phyloP scores from a whole-genome alignment of 1,139 yeast genomes.

The Blastobotrys ciferrii region DNA sequence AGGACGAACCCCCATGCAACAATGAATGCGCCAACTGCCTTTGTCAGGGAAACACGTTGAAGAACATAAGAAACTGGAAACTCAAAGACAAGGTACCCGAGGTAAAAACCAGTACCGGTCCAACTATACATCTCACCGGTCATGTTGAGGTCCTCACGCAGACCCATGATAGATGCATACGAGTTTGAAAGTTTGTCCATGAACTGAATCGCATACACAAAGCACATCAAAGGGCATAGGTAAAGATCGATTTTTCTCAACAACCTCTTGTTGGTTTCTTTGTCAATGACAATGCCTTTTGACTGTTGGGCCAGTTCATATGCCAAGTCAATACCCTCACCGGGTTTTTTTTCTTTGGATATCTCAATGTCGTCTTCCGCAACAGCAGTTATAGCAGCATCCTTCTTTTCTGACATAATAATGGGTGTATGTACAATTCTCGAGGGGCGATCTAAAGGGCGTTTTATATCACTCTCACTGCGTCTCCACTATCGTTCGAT shows the following conservation, averaged over 20 bases:
- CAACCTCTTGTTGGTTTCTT: slow-evolving; percentile 23
- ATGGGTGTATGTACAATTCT: no score
- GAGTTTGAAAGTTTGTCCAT: slow-evolving; percentile 46
- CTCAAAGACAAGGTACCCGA: slow-evolving; percentile 51
- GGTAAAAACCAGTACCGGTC: slow-evolving; percentile 53
- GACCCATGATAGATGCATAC: slow-evolving; percentile 52
- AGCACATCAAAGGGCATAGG: slow-evolving; percentile 13
- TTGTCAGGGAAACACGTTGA: slow-evolving; percentile 55
- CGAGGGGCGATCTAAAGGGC: no score
- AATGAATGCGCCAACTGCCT: slow-evolving; percentile 46
- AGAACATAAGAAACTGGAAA: slow-evolving; percentile 50
- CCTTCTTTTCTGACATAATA: background rate
- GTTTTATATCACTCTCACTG: no score
- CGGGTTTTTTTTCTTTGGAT: background rate
- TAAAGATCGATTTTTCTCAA: slow-evolving; percentile 15
- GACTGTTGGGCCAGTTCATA: slow-evolving; percentile 22
- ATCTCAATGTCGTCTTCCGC: background rate
- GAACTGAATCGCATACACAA: slow-evolving; percentile 11
- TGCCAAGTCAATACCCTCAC: slow-evolving; percentile 19
- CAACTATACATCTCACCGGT: slow-evolving; percentile 28
- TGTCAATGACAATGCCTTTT: slow-evolving; percentile 22
- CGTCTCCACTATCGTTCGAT: no score
- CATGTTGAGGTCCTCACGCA: slow-evolving; percentile 14
- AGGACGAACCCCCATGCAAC: slow-evolving; percentile 53
- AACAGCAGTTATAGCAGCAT: background rate